A percentile compares a stretch with the other conserved stretches of the same genome.
Evolutionary conservation across 768 basidiomycete genomes (phyloP).

Genomic region (Rhodosporidiobolus sp.): DNA sequence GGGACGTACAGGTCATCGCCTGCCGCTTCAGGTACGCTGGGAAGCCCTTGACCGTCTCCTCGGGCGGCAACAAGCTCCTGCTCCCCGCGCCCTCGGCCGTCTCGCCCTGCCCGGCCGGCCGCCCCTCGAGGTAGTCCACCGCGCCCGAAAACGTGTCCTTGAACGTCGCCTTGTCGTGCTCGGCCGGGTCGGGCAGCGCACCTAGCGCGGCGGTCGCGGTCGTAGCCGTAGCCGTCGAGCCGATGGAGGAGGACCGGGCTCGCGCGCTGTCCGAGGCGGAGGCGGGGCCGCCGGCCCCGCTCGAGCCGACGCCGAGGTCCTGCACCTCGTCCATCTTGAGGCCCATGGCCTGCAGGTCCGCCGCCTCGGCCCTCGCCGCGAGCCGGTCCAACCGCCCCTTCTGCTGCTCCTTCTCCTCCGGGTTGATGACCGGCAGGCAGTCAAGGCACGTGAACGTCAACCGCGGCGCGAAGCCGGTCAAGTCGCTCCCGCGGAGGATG

Average conservation of each 20-base stretch:
- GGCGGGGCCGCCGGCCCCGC: background rate
- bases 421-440: slow-evolving; percentile 4
- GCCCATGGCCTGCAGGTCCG: background rate
- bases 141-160: slow-evolving; percentile 17
- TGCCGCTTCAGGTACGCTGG: slow-evolving; percentile 2
- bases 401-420: background rate
- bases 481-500: slow-evolving; percentile 10
- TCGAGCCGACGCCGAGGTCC: background rate
- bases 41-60: slow-evolving; percentile 8
- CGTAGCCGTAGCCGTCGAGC: background rate
- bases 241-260: too few species aligned
- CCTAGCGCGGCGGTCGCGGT: background rate
- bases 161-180: slow-evolving; percentile 6
- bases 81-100: background rate
- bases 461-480: slow-evolving; percentile 8
- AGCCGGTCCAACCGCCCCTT: slow-evolving; percentile 4
- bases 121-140: slow-evolving; percentile 9
- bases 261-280: too few species aligned
- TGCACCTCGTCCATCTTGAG: too few species aligned
- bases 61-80: background rate
- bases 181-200: background rate
- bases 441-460: slow-evolving; percentile 18
- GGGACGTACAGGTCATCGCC: slow-evolving; percentile 8
- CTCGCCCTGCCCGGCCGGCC: background rate
- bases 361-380: background rate